Percentiles rank a stretch among this genome's conserved stretches.
These are phyloP conservation scores for Acacia pycnantha DNA, from an alignment of 331 rosid genomes.

Conservation along the genomic window DNA sequence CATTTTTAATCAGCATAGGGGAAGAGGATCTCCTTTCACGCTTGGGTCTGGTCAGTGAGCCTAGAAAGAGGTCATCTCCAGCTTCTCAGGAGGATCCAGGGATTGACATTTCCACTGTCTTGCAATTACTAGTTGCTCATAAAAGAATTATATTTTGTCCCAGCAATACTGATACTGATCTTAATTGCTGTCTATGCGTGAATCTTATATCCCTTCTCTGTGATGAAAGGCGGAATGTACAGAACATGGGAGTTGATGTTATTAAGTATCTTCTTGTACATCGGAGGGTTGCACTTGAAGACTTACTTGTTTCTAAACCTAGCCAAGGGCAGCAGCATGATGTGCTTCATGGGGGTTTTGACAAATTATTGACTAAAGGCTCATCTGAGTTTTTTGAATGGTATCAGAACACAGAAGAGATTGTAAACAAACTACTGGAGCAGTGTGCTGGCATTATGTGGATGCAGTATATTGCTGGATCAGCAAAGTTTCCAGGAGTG, in stretches of 20 bases:
- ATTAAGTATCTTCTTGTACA: constrained; percentile 93
- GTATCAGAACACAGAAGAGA: constrained; percentile 69
- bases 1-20: constrained; percentile 75
- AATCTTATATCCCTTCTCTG: constrained; percentile 80
- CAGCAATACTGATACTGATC: constrained; percentile 88
- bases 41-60: constrained; percentile 70
- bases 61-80: constrained; percentile 54
- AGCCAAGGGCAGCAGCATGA: constrained; percentile 87
- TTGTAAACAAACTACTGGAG: constrained; percentile 81
- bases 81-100: constrained; percentile 66
- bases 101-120: constrained; percentile 73
- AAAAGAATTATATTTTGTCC: constrained; percentile 91
- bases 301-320: constrained; percentile 84
- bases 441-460: constrained; percentile 95
- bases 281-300: constrained; percentile 86
- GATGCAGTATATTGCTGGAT: constrained; percentile 94
- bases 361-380: constrained; percentile 77
- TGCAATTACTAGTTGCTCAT: constrained; percentile 91
- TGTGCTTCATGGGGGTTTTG: constrained; percentile 94
- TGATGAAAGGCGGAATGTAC: constrained; percentile 78
- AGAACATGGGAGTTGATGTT: constrained; percentile 80
- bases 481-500: constrained; percentile 94
- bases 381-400: constrained; percentile 80
- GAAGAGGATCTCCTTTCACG: constrained; percentile 79
- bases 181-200: constrained; percentile 92